Percentiles rank a stretch among this genome's conserved stretches.
Conservation (phyloP, 2,329 filamentous ascomycete species). For the Cordyceps javanica region DNA sequence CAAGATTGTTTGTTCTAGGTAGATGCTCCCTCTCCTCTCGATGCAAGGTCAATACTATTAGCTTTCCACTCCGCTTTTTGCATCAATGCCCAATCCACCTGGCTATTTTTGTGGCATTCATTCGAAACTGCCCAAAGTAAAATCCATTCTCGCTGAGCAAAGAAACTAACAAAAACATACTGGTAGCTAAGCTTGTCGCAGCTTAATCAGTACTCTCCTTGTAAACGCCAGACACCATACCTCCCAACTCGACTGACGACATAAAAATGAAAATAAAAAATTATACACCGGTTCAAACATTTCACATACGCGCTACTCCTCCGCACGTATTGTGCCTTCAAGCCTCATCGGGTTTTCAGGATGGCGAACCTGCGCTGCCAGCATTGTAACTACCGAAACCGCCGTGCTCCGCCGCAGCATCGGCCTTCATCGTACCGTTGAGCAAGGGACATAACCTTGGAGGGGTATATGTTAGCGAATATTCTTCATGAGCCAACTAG, state of each 20-base stretch:
- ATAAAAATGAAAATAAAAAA: not conserved
- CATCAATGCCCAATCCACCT: not conserved
- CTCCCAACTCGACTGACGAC: not conserved
- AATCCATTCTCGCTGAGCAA: not conserved
- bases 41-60: not conserved
- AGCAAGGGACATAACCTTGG: conserved; percentile 74
- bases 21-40: not conserved
- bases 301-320: no score
- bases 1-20: not conserved
- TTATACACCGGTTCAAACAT: no score
- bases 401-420: conserved; percentile 48
- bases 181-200: not conserved
- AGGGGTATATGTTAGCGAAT: conserved; percentile 22
- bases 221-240: conserved; percentile 1
- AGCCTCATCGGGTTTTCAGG: not conserved
- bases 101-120: not conserved
- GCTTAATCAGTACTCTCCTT: not conserved
- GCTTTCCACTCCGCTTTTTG: not conserved
- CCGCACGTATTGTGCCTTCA: not conserved
- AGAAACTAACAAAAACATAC: not conserved
- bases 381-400: conserved; percentile 52
- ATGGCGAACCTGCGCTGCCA: conserved; percentile 5
- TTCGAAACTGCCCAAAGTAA: no score
- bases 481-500: conserved; percentile 13
- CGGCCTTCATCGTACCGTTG: conserved; percentile 70